These are phyloP conservation scores for Leucoagaricus sp. DNA, from an alignment of 1,284 basidiomycete species.

Conservation along the genomic window DNA sequence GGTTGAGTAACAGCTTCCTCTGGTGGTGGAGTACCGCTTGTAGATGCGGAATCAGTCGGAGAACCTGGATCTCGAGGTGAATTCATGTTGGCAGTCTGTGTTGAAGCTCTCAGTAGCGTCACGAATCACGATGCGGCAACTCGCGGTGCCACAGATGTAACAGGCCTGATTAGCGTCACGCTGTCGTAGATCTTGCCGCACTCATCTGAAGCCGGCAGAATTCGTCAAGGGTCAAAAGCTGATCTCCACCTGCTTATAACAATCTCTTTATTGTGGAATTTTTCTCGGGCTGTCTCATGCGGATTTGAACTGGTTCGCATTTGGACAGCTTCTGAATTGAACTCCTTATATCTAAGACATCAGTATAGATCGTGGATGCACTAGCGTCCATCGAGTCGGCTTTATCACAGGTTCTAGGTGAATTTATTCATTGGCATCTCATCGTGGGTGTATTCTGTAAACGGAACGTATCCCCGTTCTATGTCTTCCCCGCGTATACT, in stretches of 20 bases:
- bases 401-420: neutral
- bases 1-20: slow-evolving; percentile 31
- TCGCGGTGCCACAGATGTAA: too few species aligned
- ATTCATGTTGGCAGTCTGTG: slow-evolving; percentile 30
- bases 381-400: neutral
- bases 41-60: slow-evolving; percentile 38
- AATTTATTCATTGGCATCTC: neutral
- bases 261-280: too few species aligned
- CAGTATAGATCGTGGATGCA: neutral
- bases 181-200: too few species aligned
- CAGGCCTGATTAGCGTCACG: neutral
- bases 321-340: too few species aligned
- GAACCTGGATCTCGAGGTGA: slow-evolving; percentile 40
- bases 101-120: neutral
- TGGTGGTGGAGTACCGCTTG: slow-evolving; percentile 39
- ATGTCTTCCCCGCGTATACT: neutral
- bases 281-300: too few species aligned
- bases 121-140: neutral
- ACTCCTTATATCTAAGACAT: neutral
- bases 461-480: neutral
- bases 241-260: too few species aligned
- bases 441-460: neutral
- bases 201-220: too few species aligned
- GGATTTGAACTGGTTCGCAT: too few species aligned
- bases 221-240: too few species aligned